Percentiles rank a stretch among this genome's conserved stretches.
phyloP scores from a whole-genome alignment of 305 asterid species.

The Ilex paraguariensis region DNA sequence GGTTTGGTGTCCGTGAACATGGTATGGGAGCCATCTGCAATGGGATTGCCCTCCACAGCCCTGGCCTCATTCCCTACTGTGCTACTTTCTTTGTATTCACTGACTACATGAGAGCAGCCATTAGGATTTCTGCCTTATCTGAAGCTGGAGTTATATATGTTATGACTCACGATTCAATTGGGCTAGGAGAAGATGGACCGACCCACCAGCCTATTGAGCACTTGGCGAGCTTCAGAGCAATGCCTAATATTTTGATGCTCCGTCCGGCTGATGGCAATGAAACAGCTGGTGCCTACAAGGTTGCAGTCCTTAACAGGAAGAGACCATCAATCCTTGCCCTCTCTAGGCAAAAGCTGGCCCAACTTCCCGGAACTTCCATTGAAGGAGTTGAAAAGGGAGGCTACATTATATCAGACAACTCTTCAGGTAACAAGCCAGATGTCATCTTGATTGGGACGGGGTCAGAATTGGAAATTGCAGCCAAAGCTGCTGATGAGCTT shows the following conservation, averaged over 20 bases:
- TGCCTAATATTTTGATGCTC: conserved; percentile 93
- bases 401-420: conserved; percentile 72
- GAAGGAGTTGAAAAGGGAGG: conserved; percentile 95
- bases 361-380: conserved; percentile 86
- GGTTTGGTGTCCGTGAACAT: conserved; percentile 96
- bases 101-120: conserved; percentile 95
- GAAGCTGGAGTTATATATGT: conserved; percentile 79
- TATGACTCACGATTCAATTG: conserved; percentile 97
- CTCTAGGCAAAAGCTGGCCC: conserved; percentile 84
- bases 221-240: conserved; percentile 90
- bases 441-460: conserved; percentile 43
- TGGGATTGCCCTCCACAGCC: conserved; percentile 90
- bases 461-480: neutral
- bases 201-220: conserved; percentile 98
- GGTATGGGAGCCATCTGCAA: conserved; percentile 93
- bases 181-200: conserved; percentile 98
- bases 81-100: conserved; percentile 96
- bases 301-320: conserved; percentile 65
- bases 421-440: conserved; percentile 84
- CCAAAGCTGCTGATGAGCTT: neutral
- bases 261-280: conserved; percentile 97
- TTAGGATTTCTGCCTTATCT: conserved; percentile 70
- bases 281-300: conserved; percentile 84
- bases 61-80: conserved; percentile 80
- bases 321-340: conserved; percentile 88